These are phyloP conservation scores for Salix dunnii DNA, from an alignment of 345 rosid genomes.

Conservation along the genomic window DNA sequence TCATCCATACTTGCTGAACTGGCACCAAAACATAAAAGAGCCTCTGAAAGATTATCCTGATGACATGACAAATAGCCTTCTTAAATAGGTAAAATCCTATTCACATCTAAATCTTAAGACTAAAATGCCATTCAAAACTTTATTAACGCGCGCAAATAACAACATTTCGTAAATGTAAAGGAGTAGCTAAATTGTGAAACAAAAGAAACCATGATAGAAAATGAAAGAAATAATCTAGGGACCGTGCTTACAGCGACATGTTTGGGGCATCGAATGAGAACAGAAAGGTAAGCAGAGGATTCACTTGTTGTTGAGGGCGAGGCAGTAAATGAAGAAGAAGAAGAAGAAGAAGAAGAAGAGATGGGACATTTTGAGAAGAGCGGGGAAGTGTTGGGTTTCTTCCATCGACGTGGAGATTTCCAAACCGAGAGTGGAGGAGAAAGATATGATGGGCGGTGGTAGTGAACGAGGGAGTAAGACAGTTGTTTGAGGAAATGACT, in stretches of 20 bases:
- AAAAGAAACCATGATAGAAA: not conserved
- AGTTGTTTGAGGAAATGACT: conserved; percentile 66
- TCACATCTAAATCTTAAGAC: not conserved
- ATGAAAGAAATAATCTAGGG: not conserved
- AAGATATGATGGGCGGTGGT: conserved; percentile 3
- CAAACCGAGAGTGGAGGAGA: conserved; percentile 12
- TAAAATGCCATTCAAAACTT: not conserved
- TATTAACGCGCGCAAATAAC: too few species aligned
- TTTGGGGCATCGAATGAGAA: conserved; percentile 59
- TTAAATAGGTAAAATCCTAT: not conserved
- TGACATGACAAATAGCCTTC: not conserved
- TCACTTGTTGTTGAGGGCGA: not conserved
- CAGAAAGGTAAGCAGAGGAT: conserved; percentile 54
- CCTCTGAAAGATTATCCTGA: conserved; percentile 78
- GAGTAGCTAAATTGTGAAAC: too few species aligned
- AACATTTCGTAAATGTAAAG: too few species aligned
- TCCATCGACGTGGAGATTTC: not conserved
- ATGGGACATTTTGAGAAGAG: conserved; percentile 12
- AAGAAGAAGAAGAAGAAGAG: conserved; percentile 18
- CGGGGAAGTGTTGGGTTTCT: conserved; percentile 10
- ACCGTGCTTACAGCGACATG: conserved; percentile 41
- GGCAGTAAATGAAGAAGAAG: conserved; percentile 5
- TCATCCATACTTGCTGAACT: conserved; percentile 55
- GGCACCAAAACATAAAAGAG: conserved; percentile 80
- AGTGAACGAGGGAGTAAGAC: conserved; percentile 31